Base-by-base conservation (phyloP, 2,329 filamentous ascomycete genomes). In the Aspergillus terreus region DNA sequence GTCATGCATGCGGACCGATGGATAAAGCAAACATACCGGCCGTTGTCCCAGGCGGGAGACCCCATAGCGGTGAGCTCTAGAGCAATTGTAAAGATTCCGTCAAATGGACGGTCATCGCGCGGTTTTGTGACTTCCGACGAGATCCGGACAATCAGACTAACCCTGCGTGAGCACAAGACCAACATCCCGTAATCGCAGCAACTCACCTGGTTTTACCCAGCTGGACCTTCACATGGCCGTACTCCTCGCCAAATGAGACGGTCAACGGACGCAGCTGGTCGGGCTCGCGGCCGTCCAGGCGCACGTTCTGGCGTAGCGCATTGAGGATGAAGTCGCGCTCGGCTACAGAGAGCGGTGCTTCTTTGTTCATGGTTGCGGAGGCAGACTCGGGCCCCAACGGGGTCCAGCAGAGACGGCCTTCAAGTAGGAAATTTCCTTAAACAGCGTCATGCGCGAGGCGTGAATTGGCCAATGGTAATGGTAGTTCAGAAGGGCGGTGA, bases 41-140 rank as follows among this genome's bases (percentile, higher is more conserved):
- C 90, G 60, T 88, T 83, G 71, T 96, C 92, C 73, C 95, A 95
- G 32, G 88, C 86, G 12, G 94, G 91, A 44, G 90, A 91, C 25
- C 89, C 87, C 86, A 97, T 95, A 45, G 92, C 90, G 56, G 88
- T 90, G 63, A 99, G 83, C 70, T 97, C 94, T 50, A 92, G 88
- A 49, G 86, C 82, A 67, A 97, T 96, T 61, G 86, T 91, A 77
- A 97, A 97, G 71, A 95, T 82, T 69, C 94, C 94, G 70, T 97
- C 94, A 68, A 96, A 96, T 53, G 92, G 92, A 57, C 92, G 87
- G 73, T 97, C 92, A 48, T 87, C 73, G 67, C 87, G 90, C 41
- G 94, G 92, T 36, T 88, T 84, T 10, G 88, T 88, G 55, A 97
- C 88, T 74, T 96, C 90, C 57, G 91, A 88, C 2, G 91, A 92